Percentiles rank a stretch among this genome's conserved stretches.
Evolutionary conservation across 2,329 filamentous ascomycete genomes (phyloP).

Genomic region (Aspergillus spinulosporus): DNA sequence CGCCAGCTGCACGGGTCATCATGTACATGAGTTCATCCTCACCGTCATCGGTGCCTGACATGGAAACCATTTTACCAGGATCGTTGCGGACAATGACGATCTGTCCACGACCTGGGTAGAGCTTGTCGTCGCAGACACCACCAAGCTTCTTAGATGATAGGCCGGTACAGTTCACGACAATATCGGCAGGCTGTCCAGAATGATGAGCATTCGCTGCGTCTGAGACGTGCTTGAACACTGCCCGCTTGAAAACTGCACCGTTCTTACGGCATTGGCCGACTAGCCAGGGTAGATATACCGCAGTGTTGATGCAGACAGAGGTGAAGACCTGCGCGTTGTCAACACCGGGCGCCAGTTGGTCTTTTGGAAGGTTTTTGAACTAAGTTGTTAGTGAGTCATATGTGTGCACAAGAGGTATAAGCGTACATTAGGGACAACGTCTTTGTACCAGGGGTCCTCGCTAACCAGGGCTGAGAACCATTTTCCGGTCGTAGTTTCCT

Average conservation of each 20-base stretch:
- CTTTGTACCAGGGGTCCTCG: slow-evolving; percentile 71
- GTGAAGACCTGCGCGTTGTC: slow-evolving; percentile 75
- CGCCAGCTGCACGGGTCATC: slow-evolving; percentile 75
- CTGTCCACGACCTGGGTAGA: slow-evolving; percentile 79
- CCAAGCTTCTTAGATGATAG: slow-evolving; percentile 73
- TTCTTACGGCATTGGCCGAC: slow-evolving; percentile 74
- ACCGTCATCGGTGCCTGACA: slow-evolving; percentile 72
- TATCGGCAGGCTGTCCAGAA: slow-evolving; percentile 57
- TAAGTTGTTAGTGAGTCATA: slow-evolving; percentile 25
- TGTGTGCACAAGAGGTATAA: not conserved
- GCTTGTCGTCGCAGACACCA: slow-evolving; percentile 72
- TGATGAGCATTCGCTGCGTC: slow-evolving; percentile 67
- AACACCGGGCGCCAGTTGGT: slow-evolving; percentile 62
- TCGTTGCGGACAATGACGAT: slow-evolving; percentile 81
- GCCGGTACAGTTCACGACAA: slow-evolving; percentile 84
- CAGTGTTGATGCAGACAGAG: slow-evolving; percentile 88
- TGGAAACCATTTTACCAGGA: slow-evolving; percentile 66
- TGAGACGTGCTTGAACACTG: slow-evolving; percentile 65
- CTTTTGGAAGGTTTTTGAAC: slow-evolving; percentile 62
- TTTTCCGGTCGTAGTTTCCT: slow-evolving; percentile 52
- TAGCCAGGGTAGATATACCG: slow-evolving; percentile 84
- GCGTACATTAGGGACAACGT: slow-evolving; percentile 66
- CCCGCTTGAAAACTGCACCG: slow-evolving; percentile 68
- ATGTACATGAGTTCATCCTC: slow-evolving; percentile 72
- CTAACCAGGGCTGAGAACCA: slow-evolving; percentile 68